These are phyloP conservation scores for Solanum arcanum DNA, from an alignment of 257 asterid species.

Conservation along the genomic window DNA sequence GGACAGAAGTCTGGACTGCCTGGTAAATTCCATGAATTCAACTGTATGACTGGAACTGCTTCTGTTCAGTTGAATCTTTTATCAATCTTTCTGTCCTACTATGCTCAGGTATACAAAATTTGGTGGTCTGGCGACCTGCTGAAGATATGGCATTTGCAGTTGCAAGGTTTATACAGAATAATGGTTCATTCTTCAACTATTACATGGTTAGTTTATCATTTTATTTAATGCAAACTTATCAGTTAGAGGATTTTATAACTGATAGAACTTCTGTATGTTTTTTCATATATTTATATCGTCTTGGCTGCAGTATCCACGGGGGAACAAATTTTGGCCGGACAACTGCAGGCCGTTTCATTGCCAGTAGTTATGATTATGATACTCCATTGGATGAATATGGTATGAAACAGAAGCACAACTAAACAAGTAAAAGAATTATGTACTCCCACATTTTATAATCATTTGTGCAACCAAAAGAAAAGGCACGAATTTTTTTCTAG, in stretches of 20 bases:
- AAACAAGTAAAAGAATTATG: neutral
- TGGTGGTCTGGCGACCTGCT: constrained; percentile 82
- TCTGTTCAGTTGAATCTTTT: neutral
- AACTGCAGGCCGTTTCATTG: constrained; percentile 68
- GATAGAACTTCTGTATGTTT: neutral
- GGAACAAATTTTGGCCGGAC: constrained; percentile 85
- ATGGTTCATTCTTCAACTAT: constrained; percentile 81
- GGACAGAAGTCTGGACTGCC: constrained; percentile 91
- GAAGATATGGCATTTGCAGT: constrained; percentile 91
- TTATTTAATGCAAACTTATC: neutral
- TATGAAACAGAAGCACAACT: constrained; percentile 8
- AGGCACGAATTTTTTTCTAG: neutral
- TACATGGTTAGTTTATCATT: constrained; percentile 53
- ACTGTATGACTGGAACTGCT: neutral
- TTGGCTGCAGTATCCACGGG: constrained; percentile 66
- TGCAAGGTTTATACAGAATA: constrained; percentile 77
- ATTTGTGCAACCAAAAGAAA: neutral
- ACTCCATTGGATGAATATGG: constrained; percentile 95
- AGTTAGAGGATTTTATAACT: neutral
- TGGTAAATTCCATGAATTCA: constrained; percentile 30
- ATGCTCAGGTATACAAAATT: constrained; percentile 50
- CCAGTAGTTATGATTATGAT: constrained; percentile 83
- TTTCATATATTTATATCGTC: neutral
- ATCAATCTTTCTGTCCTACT: neutral
- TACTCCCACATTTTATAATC: neutral